Percentiles rank a stretch among this genome's conserved stretches.
Evolutionary conservation across 495 filamentous ascomycete species (phyloP).

Genomic region (Tuber borchii): DNA sequence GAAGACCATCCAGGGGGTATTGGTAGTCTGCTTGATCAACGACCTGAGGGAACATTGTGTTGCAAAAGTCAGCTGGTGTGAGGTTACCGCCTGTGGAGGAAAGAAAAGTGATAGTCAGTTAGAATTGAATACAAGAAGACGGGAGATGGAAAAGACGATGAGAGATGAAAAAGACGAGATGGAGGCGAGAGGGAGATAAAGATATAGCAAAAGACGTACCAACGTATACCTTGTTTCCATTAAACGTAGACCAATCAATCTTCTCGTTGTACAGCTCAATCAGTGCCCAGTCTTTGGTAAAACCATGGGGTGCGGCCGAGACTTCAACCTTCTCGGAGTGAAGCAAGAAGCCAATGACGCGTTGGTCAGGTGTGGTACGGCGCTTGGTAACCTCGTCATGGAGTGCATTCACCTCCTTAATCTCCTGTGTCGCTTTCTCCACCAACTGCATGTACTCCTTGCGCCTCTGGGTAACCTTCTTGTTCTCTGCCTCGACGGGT

Average conservation of each 20-base stretch:
- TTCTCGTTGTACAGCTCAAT: slow-evolving; percentile 11
- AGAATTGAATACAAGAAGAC: neutral
- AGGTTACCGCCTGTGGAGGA: neutral
- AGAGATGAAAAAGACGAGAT: neutral
- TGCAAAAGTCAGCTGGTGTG: neutral
- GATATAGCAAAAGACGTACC: slow-evolving; percentile 13
- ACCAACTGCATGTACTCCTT: neutral
- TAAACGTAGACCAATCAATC: slow-evolving; percentile 15
- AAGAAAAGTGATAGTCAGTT: neutral
- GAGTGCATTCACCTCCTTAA: slow-evolving; percentile 8
- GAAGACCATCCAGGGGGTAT: slow-evolving; percentile 4
- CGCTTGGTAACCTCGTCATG: slow-evolving; percentile 14
- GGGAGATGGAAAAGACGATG: neutral
- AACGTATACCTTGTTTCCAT: slow-evolving; percentile 13
- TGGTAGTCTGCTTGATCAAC: neutral
- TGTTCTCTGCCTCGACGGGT: neutral
- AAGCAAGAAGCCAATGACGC: slow-evolving; percentile 10
- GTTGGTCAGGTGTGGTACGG: neutral
- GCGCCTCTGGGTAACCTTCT: neutral
- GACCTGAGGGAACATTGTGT: neutral
- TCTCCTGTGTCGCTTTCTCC: neutral
- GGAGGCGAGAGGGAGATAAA: slow-evolving; percentile 5
- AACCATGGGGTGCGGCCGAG: neutral
- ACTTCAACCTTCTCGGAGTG: neutral
- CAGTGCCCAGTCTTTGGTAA: slow-evolving; percentile 13